Conservation (phyloP, 139 green algal species). For the Chlamydomonas sp. region DNA sequence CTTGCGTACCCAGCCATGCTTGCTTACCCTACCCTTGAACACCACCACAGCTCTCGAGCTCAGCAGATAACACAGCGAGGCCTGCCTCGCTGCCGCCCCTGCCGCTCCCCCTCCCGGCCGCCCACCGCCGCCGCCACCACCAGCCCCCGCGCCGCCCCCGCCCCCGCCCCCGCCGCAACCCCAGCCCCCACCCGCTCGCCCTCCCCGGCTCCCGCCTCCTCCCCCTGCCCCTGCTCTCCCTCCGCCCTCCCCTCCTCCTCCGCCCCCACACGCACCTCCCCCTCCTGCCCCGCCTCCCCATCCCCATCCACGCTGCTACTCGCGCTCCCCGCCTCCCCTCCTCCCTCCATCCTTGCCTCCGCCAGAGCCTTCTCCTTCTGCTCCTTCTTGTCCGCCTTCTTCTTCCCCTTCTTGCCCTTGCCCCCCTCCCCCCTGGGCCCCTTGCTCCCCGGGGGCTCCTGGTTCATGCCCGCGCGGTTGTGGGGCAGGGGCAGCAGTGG, state of each 20-base stretch:
- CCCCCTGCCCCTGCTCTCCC: too few relatives aligned
- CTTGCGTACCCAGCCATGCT: too few relatives aligned
- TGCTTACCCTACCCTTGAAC: too few relatives aligned
- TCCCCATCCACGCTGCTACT: neutral
- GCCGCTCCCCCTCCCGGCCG: too few relatives aligned
- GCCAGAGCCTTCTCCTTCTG: neutral
- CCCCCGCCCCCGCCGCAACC: neutral
- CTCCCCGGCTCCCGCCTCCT: neutral
- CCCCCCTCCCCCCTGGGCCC: neutral
- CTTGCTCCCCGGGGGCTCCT: neutral
- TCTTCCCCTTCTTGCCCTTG: neutral
- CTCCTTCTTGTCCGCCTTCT: too few relatives aligned
- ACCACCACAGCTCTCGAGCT: too few relatives aligned
- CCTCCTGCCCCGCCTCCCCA: too few relatives aligned
- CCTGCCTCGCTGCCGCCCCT: neutral
- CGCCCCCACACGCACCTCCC: neutral
- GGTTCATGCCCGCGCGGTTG: conserved; percentile 10
- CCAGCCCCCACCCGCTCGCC: neutral
- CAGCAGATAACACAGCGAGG: too few relatives aligned
- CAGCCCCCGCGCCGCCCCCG: neutral
- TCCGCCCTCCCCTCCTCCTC: neutral
- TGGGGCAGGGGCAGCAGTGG: neutral
- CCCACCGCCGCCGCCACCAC: neutral
- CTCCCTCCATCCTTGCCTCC: neutral
- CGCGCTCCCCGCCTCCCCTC: neutral